Evolutionary conservation across 768 basidiomycete genomes (phyloP).

Genomic region (Kwoniella pini): DNA sequence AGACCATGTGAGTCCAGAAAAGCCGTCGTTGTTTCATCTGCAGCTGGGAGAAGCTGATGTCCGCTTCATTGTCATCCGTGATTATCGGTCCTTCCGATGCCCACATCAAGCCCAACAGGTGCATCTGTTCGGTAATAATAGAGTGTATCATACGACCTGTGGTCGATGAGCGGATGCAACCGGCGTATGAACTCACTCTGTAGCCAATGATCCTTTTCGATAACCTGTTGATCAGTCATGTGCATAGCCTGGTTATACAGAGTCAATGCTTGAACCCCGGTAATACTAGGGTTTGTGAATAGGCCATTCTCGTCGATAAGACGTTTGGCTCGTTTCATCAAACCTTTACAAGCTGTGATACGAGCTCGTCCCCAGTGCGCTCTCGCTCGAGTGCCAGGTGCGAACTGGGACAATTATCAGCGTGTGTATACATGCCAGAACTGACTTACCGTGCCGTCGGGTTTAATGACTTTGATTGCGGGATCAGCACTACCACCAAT

Average conservation of each 20-base stretch:
- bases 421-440: too few relatives aligned
- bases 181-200: slow-evolving; percentile 28
- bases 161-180: too few relatives aligned
- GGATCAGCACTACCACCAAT: slow-evolving; percentile 4
- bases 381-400: slow-evolving; percentile 36
- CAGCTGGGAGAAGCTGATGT: slow-evolving; percentile 11
- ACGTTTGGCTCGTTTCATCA: slow-evolving; percentile 20
- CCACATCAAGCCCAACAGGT: slow-evolving; percentile 33
- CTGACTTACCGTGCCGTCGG: slow-evolving; percentile 35
- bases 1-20: slow-evolving; percentile 31
- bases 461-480: slow-evolving; percentile 21
- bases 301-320: slow-evolving; percentile 29
- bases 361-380: slow-evolving; percentile 36
- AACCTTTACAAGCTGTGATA: slow-evolving; percentile 29
- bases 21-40: slow-evolving; percentile 35
- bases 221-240: slow-evolving; percentile 22
- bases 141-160: slow-evolving; percentile 29
- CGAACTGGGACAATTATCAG: slow-evolving; percentile 14
- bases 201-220: slow-evolving; percentile 24
- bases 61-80: slow-evolving; percentile 19
- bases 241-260: slow-evolving; percentile 28
- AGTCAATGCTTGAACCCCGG: slow-evolving; percentile 33
- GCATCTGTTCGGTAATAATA: slow-evolving; percentile 35
- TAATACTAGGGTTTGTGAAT: slow-evolving; percentile 26
- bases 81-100: slow-evolving; percentile 20